phyloP scores from a whole-genome alignment of 1,139 yeast genomes.

The Magnusiomyces paraingens region DNA sequence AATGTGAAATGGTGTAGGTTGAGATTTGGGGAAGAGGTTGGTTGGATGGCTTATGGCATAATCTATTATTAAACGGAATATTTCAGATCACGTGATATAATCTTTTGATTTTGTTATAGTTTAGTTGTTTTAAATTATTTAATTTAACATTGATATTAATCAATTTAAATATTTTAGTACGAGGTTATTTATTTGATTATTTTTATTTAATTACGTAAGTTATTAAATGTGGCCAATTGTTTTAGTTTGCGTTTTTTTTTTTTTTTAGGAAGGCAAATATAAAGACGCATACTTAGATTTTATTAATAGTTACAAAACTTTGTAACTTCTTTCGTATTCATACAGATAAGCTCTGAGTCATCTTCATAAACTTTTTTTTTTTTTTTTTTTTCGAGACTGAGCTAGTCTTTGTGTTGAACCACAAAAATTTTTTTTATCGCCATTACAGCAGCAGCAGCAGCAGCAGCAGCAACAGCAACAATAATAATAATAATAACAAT shows the following conservation, averaged over 20 bases:
- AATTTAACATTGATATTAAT: too few relatives aligned
- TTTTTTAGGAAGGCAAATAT: background rate
- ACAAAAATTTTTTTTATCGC: background rate
- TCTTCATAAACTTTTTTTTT: background rate
- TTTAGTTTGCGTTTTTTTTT: too few relatives aligned
- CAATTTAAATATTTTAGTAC: too few relatives aligned
- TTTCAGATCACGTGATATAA: too few relatives aligned
- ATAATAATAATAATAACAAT: background rate
- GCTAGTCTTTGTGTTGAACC: background rate
- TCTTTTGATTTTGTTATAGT: too few relatives aligned
- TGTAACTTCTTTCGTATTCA: background rate
- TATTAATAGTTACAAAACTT: background rate
- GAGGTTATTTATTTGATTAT: too few relatives aligned
- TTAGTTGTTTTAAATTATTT: too few relatives aligned
- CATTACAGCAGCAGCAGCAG: background rate
- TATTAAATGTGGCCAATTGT: too few relatives aligned
- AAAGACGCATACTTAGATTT: background rate
- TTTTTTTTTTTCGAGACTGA: too few relatives aligned
- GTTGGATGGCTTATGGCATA: too few relatives aligned
- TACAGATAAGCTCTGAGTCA: background rate
- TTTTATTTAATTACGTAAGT: too few relatives aligned
- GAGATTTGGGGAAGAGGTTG: background rate
- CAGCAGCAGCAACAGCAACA: background rate
- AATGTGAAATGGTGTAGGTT: background rate
- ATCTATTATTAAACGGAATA: too few relatives aligned